These are phyloP conservation scores for Cicer arietinum DNA, from an alignment of 306 rosid species.

Conservation along the genomic window DNA sequence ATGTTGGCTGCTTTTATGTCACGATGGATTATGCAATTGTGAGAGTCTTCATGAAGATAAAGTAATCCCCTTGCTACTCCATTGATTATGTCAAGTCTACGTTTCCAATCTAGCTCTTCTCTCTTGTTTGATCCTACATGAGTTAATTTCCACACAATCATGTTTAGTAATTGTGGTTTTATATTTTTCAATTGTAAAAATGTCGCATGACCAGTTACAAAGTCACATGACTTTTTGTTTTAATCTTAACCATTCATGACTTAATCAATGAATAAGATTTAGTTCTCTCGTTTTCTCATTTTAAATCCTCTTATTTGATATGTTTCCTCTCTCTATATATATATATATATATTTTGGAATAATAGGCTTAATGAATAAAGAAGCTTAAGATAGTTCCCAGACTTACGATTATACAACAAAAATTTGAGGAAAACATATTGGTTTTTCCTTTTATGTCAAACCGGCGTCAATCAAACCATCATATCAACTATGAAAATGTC, in stretches of 20 bases:
- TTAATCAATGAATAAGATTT: too few relatives aligned
- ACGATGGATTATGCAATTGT: constrained; percentile 44
- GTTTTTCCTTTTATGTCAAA: not conserved
- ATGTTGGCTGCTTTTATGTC: constrained; percentile 47
- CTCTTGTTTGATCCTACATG: constrained; percentile 36
- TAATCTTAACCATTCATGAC: too few relatives aligned
- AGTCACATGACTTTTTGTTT: too few relatives aligned
- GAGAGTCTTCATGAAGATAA: constrained; percentile 47
- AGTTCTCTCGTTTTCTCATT: too few relatives aligned
- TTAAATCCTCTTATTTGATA: too few relatives aligned
- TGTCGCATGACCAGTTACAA: too few relatives aligned
- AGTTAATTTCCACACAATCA: not conserved
- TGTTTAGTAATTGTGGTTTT: not conserved
- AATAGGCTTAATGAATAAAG: not conserved
- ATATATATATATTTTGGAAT: not conserved
- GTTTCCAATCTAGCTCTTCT: constrained; percentile 41
- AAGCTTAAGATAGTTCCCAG: not conserved
- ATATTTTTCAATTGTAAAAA: too few relatives aligned
- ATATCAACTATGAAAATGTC: too few relatives aligned
- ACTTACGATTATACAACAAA: not conserved
- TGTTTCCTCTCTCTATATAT: not conserved
- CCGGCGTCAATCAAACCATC: not conserved
- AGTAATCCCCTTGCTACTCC: constrained; percentile 47
- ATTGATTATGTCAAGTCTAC: constrained; percentile 40
- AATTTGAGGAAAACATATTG: not conserved